A percentile compares a stretch with the other conserved stretches of the same genome.
These are phyloP conservation scores for Colletotrichum australisinense DNA, from an alignment of 2,329 filamentous ascomycete genomes.

Conservation along the genomic window DNA sequence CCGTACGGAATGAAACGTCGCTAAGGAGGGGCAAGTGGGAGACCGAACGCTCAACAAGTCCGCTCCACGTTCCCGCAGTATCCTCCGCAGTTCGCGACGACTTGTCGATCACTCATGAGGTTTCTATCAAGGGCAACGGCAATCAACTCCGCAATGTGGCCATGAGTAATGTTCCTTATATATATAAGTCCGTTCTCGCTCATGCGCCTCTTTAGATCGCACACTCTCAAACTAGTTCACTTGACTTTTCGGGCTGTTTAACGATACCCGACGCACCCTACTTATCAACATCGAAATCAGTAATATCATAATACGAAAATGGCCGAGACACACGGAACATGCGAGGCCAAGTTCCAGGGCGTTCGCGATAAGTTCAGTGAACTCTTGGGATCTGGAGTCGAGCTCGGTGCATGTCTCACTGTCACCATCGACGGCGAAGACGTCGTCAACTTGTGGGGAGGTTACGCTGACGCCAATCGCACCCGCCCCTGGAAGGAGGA, in stretches of 20 bases:
- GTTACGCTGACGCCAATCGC: slow-evolving; percentile 44
- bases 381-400: slow-evolving; percentile 49
- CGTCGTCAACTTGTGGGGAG: slow-evolving; percentile 59
- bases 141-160: background rate
- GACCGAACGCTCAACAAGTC: background rate
- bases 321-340: slow-evolving; percentile 47
- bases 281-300: background rate
- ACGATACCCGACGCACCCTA: background rate
- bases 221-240: background rate
- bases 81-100: background rate
- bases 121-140: background rate
- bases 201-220: background rate
- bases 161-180: background rate
- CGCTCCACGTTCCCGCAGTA: too few relatives aligned
- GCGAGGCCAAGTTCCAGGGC: slow-evolving; percentile 48
- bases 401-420: slow-evolving; percentile 57
- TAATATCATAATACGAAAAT: slow-evolving; percentile 9
- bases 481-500: slow-evolving; percentile 50
- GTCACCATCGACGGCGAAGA: slow-evolving; percentile 53
- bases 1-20: background rate
- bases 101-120: background rate
- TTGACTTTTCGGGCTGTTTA: background rate
- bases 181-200: background rate
- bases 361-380: slow-evolving; percentile 48
- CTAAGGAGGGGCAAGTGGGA: background rate